These are phyloP conservation scores for Pochonia chlamydosporia DNA, from an alignment of 2,329 filamentous ascomycete genomes.

Conservation along the genomic window DNA sequence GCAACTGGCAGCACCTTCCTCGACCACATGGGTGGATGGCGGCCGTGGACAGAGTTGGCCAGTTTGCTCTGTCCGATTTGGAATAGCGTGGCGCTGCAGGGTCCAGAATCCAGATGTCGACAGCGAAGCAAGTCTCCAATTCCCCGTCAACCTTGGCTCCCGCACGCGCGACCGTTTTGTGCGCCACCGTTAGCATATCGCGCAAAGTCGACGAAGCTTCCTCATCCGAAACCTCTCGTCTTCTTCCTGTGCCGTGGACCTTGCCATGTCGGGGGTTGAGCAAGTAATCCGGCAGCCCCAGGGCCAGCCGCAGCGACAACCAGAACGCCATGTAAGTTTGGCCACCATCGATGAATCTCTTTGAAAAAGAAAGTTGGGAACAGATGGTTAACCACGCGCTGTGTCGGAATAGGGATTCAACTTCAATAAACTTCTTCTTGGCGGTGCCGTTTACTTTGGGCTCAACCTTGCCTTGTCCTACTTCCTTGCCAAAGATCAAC, in stretches of 20 bases:
- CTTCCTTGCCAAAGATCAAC: conserved; percentile 41
- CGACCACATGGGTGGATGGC: too few species aligned
- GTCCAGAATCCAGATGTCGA: too few species aligned
- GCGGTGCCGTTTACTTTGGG: conserved; percentile 50
- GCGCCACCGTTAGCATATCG: not conserved
- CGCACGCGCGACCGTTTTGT: not conserved
- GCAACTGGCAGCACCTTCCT: too few species aligned
- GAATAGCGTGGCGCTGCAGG: not conserved
- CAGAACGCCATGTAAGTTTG: conserved; percentile 18
- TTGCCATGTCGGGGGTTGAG: conserved; percentile 3
- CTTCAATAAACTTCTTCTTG: conserved; percentile 43
- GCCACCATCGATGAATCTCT: not conserved
- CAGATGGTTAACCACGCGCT: not conserved
- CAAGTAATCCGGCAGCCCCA: conserved; percentile 12
- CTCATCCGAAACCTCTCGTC: not conserved
- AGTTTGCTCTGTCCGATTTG: too few species aligned
- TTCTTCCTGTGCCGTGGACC: not conserved
- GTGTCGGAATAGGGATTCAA: conserved; percentile 24
- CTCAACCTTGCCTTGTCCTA: conserved; percentile 54
- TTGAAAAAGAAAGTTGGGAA: not conserved
- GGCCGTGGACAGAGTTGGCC: too few species aligned
- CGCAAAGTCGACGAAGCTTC: not conserved
- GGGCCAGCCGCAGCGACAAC: conserved; percentile 13
- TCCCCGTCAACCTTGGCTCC: too few species aligned
- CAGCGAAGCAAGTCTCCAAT: too few species aligned